Evolutionary conservation across 176 grass and related monocot genomes (phyloP), one percentile per base, ranked within the genome.

Genomic region (Hordeum marinum): DNA sequence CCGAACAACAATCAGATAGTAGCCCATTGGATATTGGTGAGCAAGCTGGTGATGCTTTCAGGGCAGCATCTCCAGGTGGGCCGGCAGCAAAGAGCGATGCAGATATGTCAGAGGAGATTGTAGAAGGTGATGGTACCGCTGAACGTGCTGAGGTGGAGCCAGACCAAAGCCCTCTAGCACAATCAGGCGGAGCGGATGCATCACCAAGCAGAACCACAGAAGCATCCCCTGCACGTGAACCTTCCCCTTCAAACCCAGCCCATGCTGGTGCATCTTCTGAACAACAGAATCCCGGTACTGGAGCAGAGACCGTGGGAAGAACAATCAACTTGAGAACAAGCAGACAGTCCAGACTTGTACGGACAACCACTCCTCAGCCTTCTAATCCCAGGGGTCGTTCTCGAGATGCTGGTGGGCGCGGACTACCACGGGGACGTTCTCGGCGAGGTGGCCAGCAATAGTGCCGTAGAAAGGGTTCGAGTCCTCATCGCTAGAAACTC

Each of bases 321-420:
- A 95, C 89, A 63, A 98, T 95, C 72, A 88, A 78, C 21, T 75
- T 98, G 23, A 89, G 95, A 98, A 95, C 6, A 89, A 91, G 95
- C 13, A 89, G 93, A 87, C 87, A 90, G 85, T 67, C 71, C 7
- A 82, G 91, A 65, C 77, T 98, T 48, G 41, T 42, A 4, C 78
- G 82, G 4, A 9, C 77, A 18, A 58, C 68, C 43, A 21, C 81
- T 18, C 84, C 80, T 35, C 80, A 77, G 13, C 10, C 87, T 39
- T 7, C 87, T 9, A 84, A 88, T 39, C 5, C 87, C 10, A 86
- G 94, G 80, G 89, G 87, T 26, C 87, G 89, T 31, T 89, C 80
- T 1, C 84, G 75, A 63, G 52, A 84, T 74, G 78, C 85, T 78
- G 76, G 42, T 29, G 86, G 65, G 14, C 82, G 90, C 67, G 90